Percentiles rank a stretch among this genome's conserved stretches.
These are phyloP conservation scores for Paraglomus occultum DNA, from an alignment of 192 early-diverging fungal species.

Conservation along the genomic window DNA sequence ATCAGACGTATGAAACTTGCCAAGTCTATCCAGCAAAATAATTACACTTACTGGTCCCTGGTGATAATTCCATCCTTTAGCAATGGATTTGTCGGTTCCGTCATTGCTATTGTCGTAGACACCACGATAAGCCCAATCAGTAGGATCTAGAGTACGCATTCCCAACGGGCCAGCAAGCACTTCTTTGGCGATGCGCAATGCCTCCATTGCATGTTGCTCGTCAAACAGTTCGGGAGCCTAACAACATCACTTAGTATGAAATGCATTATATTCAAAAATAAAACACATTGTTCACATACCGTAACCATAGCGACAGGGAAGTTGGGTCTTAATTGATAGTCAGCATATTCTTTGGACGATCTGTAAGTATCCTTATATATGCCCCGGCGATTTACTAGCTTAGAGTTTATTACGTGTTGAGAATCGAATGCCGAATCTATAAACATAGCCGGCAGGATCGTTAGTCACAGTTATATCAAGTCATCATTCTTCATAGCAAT, in stretches of 20 bases:
- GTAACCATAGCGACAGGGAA: conserved; percentile 88
- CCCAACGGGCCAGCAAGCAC: conserved; percentile 81
- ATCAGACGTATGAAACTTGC: not conserved
- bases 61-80: conserved; percentile 98
- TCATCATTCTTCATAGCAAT: not conserved
- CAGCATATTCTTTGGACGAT: conserved; percentile 68
- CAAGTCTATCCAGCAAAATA: conserved; percentile 12
- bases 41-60: conserved; percentile 70
- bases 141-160: conserved; percentile 95
- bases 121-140: conserved; percentile 90
- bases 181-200: conserved; percentile 67
- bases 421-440: conserved; percentile 60
- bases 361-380: conserved; percentile 92
- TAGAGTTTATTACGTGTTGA: conserved; percentile 55
- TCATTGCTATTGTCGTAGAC: conserved; percentile 93
- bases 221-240: conserved; percentile 91
- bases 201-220: conserved; percentile 65
- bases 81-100: conserved; percentile 74
- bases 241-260: not conserved
- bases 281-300: not conserved
- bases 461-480: not conserved
- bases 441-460: not conserved
- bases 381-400: conserved; percentile 80
- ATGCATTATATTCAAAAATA: not conserved
- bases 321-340: conserved; percentile 95